Evolutionary conservation across 345 rosid species (phyloP), one percentile per base, ranked within the genome.

Genomic region (Eutrema yunnanense): DNA sequence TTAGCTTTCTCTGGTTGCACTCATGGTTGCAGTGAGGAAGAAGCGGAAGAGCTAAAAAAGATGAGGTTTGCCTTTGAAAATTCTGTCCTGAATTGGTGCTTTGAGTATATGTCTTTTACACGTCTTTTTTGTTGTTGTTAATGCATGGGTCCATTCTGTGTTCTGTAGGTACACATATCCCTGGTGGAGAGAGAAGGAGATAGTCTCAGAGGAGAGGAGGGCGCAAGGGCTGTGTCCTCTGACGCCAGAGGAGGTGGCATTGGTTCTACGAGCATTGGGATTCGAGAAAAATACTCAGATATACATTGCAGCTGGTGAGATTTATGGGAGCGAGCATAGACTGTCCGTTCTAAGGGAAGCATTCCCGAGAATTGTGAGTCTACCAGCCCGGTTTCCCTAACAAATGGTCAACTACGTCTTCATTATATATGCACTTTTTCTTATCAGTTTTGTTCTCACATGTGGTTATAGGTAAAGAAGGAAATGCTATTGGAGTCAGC

Each of bases 101-200:
- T 2, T 0, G 9, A 8, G 33, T 11, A 8, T 12, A 50, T 32
- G 12, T 74, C 33, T 27, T 30, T 49, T 11, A 30, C 9, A 13
- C 6, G 2, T 41, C 9, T 12, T 47, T 36, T 3, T 71, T 29
- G 30, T 26, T 44, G 59, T 62, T 47, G 56, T 42, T 57, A 58
- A 77, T 14, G 34, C 34, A 12, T 47, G 66, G 13, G 40, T 49
- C 69, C 8, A 9, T 62, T 58, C 0, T 57, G 67, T 33, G 47
- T 71, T 49, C 53, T 50, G 62, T 85, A 94, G 98, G 81, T 91
- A 91, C 78, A 90, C 97, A 43, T 95, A 88, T 78, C 96, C 96
- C 55, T 95, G 99, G 99, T 95, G 99, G 99, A 88, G 97, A 82
- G 96, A 89, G 83, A 94, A 94, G 80, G 98, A 94, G 83, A 94